Evolutionary conservation across 176 grass and related monocot genomes (phyloP).

Genomic region (Raddia guianensis): DNA sequence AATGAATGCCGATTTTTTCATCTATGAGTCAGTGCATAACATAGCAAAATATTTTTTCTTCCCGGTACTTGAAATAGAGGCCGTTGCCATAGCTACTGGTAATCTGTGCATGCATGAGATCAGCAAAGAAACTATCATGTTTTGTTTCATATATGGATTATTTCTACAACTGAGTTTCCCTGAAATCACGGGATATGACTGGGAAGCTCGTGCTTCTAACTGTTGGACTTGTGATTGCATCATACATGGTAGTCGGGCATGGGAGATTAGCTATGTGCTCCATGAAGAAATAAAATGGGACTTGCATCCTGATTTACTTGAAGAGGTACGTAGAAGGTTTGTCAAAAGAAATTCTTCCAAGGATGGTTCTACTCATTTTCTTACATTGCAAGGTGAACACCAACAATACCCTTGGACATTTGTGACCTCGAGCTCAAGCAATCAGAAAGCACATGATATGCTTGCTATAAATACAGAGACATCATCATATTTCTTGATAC

Average conservation of each 20-base stretch:
- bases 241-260: background rate
- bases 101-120: background rate
- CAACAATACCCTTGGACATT: constrained; percentile 12
- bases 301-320: background rate
- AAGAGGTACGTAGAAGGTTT: background rate
- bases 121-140: background rate
- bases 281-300: background rate
- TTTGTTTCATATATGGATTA: background rate
- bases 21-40: too few relatives aligned
- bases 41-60: background rate
- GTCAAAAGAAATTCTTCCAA: too few relatives aligned
- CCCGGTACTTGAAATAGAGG: background rate
- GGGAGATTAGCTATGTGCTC: background rate
- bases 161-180: background rate
- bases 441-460: background rate
- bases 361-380: background rate
- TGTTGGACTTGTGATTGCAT: constrained; percentile 2
- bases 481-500: constrained; percentile 6
- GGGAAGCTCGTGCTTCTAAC: background rate
- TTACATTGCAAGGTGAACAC: background rate
- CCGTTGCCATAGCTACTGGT: background rate
- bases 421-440: background rate
- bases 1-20: too few relatives aligned
- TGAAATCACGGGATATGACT: background rate
- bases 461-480: background rate